phyloP scores from a whole-genome alignment of 495 filamentous ascomycete genomes.

The Rostrohypoxylon terebratum region DNA sequence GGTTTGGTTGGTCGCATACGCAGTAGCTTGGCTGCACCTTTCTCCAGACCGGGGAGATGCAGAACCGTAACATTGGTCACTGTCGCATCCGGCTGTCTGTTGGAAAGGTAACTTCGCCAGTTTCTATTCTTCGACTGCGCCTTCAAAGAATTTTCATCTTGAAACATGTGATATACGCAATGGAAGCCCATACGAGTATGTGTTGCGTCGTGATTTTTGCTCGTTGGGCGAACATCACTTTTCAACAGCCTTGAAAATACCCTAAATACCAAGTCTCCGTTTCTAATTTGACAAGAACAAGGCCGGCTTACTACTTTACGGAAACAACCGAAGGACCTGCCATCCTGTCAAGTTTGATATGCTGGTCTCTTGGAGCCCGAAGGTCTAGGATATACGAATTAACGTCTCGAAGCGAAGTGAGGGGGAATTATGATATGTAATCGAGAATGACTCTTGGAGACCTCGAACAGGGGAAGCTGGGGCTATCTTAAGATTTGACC shows the following conservation, averaged over 20 bases:
- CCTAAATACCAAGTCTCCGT: constrained; percentile 14
- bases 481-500: constrained; percentile 23
- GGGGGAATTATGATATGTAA: constrained; percentile 22
- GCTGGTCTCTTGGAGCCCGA: constrained; percentile 31
- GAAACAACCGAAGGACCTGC: constrained; percentile 34
- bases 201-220: background rate
- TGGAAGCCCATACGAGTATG: constrained; percentile 27
- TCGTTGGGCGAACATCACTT: constrained; percentile 18
- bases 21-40: background rate
- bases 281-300: constrained; percentile 16
- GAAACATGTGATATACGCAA: constrained; percentile 40
- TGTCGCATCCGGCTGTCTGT: constrained; percentile 37
- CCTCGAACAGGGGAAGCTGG: constrained; percentile 33
- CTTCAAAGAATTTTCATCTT: constrained; percentile 18
- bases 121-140: constrained; percentile 31
- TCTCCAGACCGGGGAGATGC: constrained; percentile 34
- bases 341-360: constrained; percentile 38
- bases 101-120: constrained; percentile 32
- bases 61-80: constrained; percentile 41
- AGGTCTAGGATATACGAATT: constrained; percentile 20
- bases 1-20: constrained; percentile 25
- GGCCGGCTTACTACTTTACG: constrained; percentile 26
- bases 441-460: constrained; percentile 29
- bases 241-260: constrained; percentile 34
- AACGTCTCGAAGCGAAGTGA: constrained; percentile 29